Base-by-base conservation (phyloP, 495 filamentous ascomycete genomes). In the Xylaria flabelliformis region DNA sequence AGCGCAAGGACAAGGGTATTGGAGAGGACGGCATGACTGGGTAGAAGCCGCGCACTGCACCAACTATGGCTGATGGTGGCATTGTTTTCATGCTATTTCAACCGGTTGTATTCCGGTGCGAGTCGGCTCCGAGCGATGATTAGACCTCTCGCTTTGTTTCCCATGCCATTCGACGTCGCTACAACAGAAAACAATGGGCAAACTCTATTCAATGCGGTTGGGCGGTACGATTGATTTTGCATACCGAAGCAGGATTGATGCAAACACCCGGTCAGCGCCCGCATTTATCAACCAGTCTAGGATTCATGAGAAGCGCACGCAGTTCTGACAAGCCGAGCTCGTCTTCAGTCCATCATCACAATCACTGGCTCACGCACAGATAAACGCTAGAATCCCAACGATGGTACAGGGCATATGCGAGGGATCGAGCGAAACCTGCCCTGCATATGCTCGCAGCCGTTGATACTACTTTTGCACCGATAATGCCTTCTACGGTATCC, bases 1-100 rank as follows among this genome's bases (percentile, higher is more conserved):
- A 79, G 72, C 73, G 79, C 5, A 79, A 79, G 58, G 77, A 79
- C 13, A 79, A 76, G 63, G 77, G 77, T 15, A 21, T 74, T 1
- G 75, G 73, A 13, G 76, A 77, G 53, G 77, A 76, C 17, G 63
- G 67, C 50, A 72, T 72, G 63, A 56, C 51, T 32, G 55, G 41
- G 19, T 78, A 78, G 69, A 67, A 72, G 53, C 21, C 56, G 15
- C 56, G 2, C 13, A 36, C 8, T 24, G 9, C 51, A 29, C 46
- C 46, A 50, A 6, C 24, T 61, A 63, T 64, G 62, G 72, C 56
- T 69, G 75, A 73, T 72, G 72, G 75, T 72, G 71, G 70, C 72
- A 75, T 77, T 74, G 74, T 76, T 77, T 77, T 72, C 75, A 79
- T 46, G 69, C 72, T 50, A 15, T 71, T 73, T 62, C 71, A 73